phyloP scores from a whole-genome alignment of 305 asterid species.

The Euphrasia arctica region DNA sequence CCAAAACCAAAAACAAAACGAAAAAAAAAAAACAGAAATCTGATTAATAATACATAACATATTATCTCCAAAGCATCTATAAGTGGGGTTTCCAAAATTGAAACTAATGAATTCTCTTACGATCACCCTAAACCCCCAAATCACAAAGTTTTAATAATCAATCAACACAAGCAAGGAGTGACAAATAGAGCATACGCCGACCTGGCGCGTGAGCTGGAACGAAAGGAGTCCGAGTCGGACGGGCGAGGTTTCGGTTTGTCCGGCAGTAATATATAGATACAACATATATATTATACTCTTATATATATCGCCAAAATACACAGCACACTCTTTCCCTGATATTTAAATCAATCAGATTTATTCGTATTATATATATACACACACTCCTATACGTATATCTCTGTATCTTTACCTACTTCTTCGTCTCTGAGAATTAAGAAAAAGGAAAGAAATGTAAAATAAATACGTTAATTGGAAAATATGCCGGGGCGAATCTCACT shows the following conservation, averaged over 20 bases:
- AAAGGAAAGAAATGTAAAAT: not conserved
- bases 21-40: slow-evolving; percentile 5
- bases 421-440: not conserved
- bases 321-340: slow-evolving; percentile 19
- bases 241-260: slow-evolving; percentile 23
- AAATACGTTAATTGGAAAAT: not conserved
- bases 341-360: slow-evolving; percentile 20
- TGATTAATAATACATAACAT: not conserved
- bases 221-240: slow-evolving; percentile 33
- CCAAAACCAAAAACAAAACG: not conserved
- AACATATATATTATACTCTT: not conserved
- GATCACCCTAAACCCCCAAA: slow-evolving; percentile 1
- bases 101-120: slow-evolving; percentile 1
- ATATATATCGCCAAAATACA: slow-evolving; percentile 23
- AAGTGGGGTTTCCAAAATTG: not conserved
- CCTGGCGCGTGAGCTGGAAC: slow-evolving; percentile 35
- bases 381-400: slow-evolving; percentile 4
- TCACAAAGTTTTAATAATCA: slow-evolving; percentile 6
- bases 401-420: not conserved
- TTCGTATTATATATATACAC: not conserved
- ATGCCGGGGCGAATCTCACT: not conserved
- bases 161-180: not conserved
- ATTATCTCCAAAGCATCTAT: slow-evolving; percentile 1
- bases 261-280: slow-evolving; percentile 3
- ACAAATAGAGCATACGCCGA: slow-evolving; percentile 15